Evolutionary conservation across 2,329 filamentous ascomycete species (phyloP), one percentile per base, ranked within the genome.

Genomic region (Colletotrichum nymphaeae): DNA sequence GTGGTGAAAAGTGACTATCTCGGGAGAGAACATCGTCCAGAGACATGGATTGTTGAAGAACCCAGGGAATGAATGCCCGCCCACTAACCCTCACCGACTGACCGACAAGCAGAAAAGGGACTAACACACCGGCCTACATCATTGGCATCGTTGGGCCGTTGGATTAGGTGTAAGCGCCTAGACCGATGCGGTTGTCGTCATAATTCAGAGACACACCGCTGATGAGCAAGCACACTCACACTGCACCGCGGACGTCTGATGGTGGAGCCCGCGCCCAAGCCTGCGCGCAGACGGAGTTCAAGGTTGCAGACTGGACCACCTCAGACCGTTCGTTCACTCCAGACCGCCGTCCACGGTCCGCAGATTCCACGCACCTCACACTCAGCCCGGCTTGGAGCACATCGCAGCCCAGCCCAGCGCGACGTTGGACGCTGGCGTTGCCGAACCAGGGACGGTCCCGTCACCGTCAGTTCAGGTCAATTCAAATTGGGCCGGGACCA

Each of bases 181-280:
- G 37, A 32, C 24, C 16, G 67, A 55, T 35, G 46, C 19, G 52
- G 56, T 65, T 73, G 71, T 66, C 71, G 71, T 73, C 71, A 73
- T 73, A 55, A 66, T 55, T 30, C 42, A 58, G 32, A 56, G 42
- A 63, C 70, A 70, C 67, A 73, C 71, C 71, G 71, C 71, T 62
- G 71, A 56, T 73, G 71, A 73, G 58, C 67, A 70, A 62, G 71
- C 63, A 42, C 37, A 42, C 37, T 42, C 63, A 42, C 37, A 42
- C 37, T 42, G 37, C 37, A 42, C 63, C 37, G 56, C 49, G 32
- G 32, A 67, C 24, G 63, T 52, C 42, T 49, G 42, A 49, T 19
- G 35, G 67, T 53, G 67, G 52, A 63, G 42, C 22, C 28, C 14
- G n/a, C 59, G 55, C 55, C n/a, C 42, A 67, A 37, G 42, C 30